These are phyloP conservation scores for Myriosclerotinia curreyana DNA, from an alignment of 2,329 filamentous ascomycete species.

Conservation along the genomic window DNA sequence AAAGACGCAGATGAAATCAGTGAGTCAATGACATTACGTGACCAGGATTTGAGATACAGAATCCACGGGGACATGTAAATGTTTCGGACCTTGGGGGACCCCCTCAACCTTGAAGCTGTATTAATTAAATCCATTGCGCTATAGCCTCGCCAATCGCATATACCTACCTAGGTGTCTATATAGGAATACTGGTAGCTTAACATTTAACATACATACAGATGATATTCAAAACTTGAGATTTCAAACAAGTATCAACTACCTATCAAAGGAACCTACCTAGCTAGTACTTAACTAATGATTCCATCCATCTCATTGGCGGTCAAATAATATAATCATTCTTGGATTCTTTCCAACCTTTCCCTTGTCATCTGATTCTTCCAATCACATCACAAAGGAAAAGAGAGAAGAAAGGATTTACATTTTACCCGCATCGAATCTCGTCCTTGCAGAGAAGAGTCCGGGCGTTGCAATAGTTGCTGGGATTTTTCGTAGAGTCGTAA, in stretches of 20 bases:
- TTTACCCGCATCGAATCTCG: conserved; percentile 16
- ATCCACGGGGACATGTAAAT: neutral
- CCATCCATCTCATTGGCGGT: conserved; percentile 18
- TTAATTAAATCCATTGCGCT: neutral
- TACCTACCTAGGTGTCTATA: neutral
- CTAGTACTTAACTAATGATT: too few species aligned
- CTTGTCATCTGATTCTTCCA: conserved; percentile 11
- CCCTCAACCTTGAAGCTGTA: conserved; percentile 1
- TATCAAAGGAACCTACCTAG: neutral
- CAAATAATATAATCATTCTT: neutral
- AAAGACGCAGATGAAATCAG: conserved; percentile 14
- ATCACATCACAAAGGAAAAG: conserved; percentile 11
- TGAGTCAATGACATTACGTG: conserved; percentile 6
- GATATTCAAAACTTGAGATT: neutral
- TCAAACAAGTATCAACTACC: neutral
- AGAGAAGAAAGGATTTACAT: too few species aligned
- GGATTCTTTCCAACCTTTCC: neutral
- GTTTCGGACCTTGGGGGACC: neutral
- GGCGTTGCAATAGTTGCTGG: conserved; percentile 14
- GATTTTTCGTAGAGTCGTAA: neutral
- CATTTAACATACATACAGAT: too few species aligned
- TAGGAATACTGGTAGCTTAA: too few species aligned
- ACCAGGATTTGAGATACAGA: conserved; percentile 2
- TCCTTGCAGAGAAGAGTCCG: too few species aligned
- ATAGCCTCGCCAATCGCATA: conserved; percentile 1